These are phyloP conservation scores for Sporothrix curviconia DNA, from an alignment of 2,329 filamentous ascomycete genomes.

Conservation along the genomic window DNA sequence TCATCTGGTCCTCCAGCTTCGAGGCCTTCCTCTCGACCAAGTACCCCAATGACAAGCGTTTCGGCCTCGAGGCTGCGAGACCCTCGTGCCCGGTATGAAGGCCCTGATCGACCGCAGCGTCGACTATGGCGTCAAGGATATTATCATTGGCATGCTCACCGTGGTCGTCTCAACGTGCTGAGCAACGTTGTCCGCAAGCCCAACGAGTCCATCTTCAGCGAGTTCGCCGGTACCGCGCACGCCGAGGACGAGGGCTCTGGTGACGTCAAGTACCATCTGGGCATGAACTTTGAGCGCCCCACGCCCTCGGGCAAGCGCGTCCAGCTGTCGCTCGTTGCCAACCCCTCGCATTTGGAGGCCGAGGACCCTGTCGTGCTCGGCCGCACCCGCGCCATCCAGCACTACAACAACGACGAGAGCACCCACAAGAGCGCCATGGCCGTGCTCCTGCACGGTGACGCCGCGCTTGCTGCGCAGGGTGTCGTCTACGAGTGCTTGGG, in stretches of 20 bases:
- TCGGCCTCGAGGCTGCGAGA: slow-evolving; percentile 95
- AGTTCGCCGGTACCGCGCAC: slow-evolving; percentile 83
- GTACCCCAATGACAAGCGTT: slow-evolving; percentile 99
- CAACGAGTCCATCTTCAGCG: slow-evolving; percentile 98
- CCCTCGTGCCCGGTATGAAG: slow-evolving; percentile 97
- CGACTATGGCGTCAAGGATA: slow-evolving; percentile 97
- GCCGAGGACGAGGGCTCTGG: slow-evolving; percentile 93
- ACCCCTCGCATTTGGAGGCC: slow-evolving; percentile 95
- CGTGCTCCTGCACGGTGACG: slow-evolving; percentile 92
- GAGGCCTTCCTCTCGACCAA: slow-evolving; percentile 93
- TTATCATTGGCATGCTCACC: slow-evolving; percentile 98
- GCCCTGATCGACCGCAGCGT: slow-evolving; percentile 96
- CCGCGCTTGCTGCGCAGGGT: slow-evolving; percentile 92
- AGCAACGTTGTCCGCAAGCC: slow-evolving; percentile 98
- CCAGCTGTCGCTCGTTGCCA: slow-evolving; percentile 96
- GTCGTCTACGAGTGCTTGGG: slow-evolving; percentile 98
- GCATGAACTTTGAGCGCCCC: slow-evolving; percentile 99
- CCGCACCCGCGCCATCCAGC: slow-evolving; percentile 95
- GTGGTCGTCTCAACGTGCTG: slow-evolving; percentile 94
- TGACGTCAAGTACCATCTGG: slow-evolving; percentile 98
- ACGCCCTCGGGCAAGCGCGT: slow-evolving; percentile 98
- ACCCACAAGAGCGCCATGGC: slow-evolving; percentile 87
- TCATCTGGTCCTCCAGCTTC: slow-evolving; percentile 98
- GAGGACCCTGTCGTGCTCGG: slow-evolving; percentile 97
- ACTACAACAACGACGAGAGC: slow-evolving; percentile 97